These are phyloP conservation scores for Cucurbita argyrosperma DNA, from an alignment of 306 rosid species.

Conservation along the genomic window DNA sequence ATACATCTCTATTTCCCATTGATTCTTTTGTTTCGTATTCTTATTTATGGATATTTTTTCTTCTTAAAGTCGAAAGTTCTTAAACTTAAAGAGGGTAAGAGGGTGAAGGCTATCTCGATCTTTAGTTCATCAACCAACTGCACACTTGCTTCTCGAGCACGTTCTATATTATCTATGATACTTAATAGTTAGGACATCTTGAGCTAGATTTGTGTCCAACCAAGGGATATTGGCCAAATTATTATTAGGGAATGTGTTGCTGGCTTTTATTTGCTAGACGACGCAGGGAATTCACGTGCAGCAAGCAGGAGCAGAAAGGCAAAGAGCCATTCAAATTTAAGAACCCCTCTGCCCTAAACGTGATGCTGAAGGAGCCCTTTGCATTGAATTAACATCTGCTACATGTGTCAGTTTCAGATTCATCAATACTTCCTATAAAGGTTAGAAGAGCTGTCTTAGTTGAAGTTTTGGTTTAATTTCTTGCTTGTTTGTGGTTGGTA, in stretches of 20 bases:
- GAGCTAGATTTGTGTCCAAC: background rate
- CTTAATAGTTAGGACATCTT: background rate
- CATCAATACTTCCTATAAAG: background rate
- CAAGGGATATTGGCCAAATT: background rate
- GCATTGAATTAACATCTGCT: slow-evolving; percentile 1
- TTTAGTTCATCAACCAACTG: background rate
- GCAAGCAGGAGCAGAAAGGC: background rate
- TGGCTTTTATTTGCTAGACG: slow-evolving; percentile 2
- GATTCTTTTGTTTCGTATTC: background rate
- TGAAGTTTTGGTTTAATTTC: background rate
- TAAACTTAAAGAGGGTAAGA: background rate
- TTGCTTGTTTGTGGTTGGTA: background rate
- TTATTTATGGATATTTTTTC: background rate
- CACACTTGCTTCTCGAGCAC: background rate
- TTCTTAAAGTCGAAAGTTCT: background rate
- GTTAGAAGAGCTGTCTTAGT: background rate
- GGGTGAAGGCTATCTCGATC: too few relatives aligned
- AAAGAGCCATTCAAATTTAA: background rate
- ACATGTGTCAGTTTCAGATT: background rate
- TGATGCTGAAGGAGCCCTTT: slow-evolving; percentile 3
- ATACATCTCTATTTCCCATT: too few relatives aligned
- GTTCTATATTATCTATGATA: background rate
- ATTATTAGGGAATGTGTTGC: background rate
- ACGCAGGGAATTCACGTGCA: slow-evolving; percentile 7
- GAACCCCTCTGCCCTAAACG: background rate